A percentile compares a stretch with the other conserved stretches of the same genome.
phyloP scores from a whole-genome alignment of 352 stramenopile species.

The Blastocystis sp. region DNA sequence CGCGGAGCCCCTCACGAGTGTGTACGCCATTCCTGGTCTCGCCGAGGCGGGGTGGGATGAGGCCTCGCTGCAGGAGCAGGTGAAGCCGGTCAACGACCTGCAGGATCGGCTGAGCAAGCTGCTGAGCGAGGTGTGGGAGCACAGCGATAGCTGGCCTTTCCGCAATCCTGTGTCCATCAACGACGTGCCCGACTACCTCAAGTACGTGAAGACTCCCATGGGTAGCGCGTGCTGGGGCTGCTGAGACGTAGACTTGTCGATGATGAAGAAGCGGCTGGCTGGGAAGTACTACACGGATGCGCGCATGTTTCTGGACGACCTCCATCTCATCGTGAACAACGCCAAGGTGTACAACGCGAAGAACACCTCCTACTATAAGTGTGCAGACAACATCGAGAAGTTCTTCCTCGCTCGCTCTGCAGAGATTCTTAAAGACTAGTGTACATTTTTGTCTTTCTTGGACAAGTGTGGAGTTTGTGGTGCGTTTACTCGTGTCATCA shows the following conservation, averaged over 20 bases:
- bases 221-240: slow-evolving; percentile 74
- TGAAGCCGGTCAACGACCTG: slow-evolving; percentile 15
- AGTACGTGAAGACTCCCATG: slow-evolving; percentile 93
- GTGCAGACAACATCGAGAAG: slow-evolving; percentile 71
- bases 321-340: slow-evolving; percentile 95
- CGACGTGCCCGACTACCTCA: slow-evolving; percentile 93
- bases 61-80: slow-evolving; percentile 19
- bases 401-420: slow-evolving; percentile 47
- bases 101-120: slow-evolving; percentile 76
- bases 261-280: slow-evolving; percentile 75
- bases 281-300: slow-evolving; percentile 85
- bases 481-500: no score
- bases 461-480: no score
- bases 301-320: slow-evolving; percentile 87
- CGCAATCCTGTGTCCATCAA: slow-evolving; percentile 92
- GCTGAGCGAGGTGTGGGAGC: slow-evolving; percentile 87
- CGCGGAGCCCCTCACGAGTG: slow-evolving; percentile 68
- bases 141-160: slow-evolving; percentile 95
- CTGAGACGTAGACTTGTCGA: slow-evolving; percentile 74
- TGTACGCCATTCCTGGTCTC: slow-evolving; percentile 80
- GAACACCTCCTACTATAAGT: slow-evolving; percentile 91
- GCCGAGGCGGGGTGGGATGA: slow-evolving; percentile 81
- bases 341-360: slow-evolving; percentile 94
- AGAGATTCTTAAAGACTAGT: slow-evolving; percentile 62
- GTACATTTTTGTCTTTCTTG: slow-evolving; percentile 38